phyloP scores from a whole-genome alignment of 31 red algal genomes.

The Odonthalia washingtoniensis region DNA sequence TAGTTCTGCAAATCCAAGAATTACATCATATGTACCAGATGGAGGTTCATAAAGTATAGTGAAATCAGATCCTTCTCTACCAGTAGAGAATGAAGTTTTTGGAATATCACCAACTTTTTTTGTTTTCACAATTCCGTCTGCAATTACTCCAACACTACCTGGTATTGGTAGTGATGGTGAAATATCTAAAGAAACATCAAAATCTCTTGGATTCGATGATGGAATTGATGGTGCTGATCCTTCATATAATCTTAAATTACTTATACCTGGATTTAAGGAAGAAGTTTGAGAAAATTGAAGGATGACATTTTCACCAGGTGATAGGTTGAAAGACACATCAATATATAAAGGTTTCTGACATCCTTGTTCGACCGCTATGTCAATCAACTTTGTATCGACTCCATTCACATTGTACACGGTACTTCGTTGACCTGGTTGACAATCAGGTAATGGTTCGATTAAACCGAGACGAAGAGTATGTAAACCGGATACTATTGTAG shows the following conservation, averaged over 20 bases:
- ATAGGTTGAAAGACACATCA: background rate
- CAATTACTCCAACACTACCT: background rate
- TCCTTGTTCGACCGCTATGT: background rate
- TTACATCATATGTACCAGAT: constrained; percentile 64
- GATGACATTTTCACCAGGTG: background rate
- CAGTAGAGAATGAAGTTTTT: background rate
- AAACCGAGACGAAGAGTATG: background rate
- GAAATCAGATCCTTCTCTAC: constrained; percentile 34
- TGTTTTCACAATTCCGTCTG: background rate
- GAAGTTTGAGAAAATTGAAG: background rate
- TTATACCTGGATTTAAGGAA: background rate
- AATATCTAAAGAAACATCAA: background rate
- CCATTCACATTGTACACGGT: background rate
- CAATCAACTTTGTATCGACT: background rate
- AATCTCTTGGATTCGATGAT: background rate
- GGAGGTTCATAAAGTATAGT: constrained; percentile 40
- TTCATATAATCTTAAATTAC: background rate
- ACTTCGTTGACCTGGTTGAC: background rate
- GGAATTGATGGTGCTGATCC: background rate
- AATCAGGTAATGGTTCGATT: background rate
- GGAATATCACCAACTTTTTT: background rate
- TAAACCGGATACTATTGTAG: no score
- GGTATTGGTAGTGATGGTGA: background rate
- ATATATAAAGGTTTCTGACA: background rate
- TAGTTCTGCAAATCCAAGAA: constrained; percentile 63